These are phyloP conservation scores for Biscogniauxia mediterranea DNA, from an alignment of 2,329 filamentous ascomycete species.

Conservation along the genomic window DNA sequence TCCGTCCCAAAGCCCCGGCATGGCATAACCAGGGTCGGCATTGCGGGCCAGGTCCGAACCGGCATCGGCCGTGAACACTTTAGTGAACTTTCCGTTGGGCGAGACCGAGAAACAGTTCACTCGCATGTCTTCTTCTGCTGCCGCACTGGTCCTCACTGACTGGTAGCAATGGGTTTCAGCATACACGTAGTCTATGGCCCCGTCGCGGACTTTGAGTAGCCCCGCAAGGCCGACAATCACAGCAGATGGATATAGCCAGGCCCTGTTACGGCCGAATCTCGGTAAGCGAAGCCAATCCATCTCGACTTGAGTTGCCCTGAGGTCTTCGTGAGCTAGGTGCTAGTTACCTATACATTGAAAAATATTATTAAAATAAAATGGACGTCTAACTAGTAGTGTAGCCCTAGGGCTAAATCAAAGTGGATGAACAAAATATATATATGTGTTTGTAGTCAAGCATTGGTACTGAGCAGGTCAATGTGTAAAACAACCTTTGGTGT, in stretches of 20 bases:
- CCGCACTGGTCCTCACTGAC: conserved; percentile 42
- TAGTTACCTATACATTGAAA: not conserved
- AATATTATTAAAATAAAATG: not conserved
- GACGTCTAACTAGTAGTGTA: too few species aligned
- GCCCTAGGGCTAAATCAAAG: not conserved
- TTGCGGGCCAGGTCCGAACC: conserved; percentile 29
- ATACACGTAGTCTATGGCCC: conserved; percentile 21
- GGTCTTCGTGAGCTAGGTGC: not conserved
- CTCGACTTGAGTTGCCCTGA: not conserved
- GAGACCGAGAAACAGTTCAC: conserved; percentile 57
- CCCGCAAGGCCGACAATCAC: conserved; percentile 24
- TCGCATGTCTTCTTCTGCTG: conserved; percentile 28
- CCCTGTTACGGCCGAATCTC: conserved; percentile 18
- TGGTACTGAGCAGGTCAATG: too few species aligned
- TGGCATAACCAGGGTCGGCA: conserved; percentile 50
- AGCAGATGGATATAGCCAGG: conserved; percentile 21
- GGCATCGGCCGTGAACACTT: conserved; percentile 41
- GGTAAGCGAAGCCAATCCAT: conserved; percentile 24
- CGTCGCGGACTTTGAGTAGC: conserved; percentile 22
- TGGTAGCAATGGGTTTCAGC: conserved; percentile 43
- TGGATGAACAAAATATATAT: too few species aligned
- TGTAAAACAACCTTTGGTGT: too few species aligned
- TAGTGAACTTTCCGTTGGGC: conserved; percentile 47
- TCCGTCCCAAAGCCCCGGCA: conserved; percentile 69
- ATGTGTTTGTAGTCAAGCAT: too few species aligned